Conservation (phyloP, 179 eudicot species). For the Sideroxylon spinosum region DNA sequence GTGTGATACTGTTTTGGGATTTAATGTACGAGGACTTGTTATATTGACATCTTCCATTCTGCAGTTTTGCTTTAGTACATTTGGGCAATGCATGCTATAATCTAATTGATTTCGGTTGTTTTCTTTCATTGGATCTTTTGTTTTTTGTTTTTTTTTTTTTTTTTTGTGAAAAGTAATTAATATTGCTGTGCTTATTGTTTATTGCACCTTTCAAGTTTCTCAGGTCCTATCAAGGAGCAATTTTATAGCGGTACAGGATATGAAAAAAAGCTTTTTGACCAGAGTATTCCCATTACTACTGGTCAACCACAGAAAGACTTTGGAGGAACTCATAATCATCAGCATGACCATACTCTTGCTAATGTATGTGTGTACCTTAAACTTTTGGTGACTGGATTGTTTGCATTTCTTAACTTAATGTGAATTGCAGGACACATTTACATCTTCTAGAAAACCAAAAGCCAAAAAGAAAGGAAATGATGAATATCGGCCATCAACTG, state of each 20-base stretch:
- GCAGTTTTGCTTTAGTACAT: neutral
- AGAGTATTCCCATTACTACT: constrained; percentile 28
- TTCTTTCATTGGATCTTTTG: too few relatives aligned
- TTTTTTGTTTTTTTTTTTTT: neutral
- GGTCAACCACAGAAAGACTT: constrained; percentile 34
- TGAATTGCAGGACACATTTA: constrained; percentile 56
- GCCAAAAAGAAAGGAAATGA: constrained; percentile 64
- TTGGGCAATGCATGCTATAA: neutral
- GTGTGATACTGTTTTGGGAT: neutral
- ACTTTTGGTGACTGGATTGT: neutral
- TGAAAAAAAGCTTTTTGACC: constrained; percentile 37
- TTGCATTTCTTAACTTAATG: constrained; percentile 16
- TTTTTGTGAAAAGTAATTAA: constrained; percentile 4
- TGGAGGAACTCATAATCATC: constrained; percentile 37
- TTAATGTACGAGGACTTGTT: neutral
- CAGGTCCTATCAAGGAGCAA: constrained; percentile 72
- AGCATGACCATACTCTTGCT: constrained; percentile 32
- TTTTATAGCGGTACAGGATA: constrained; percentile 29
- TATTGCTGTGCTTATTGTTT: constrained; percentile 39
- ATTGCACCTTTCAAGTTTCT: constrained; percentile 57
- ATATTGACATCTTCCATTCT: too few relatives aligned
- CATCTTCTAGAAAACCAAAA: constrained; percentile 62
- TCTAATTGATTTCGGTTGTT: constrained; percentile 1
- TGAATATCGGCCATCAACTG: constrained; percentile 31
- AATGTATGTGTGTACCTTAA: constrained; percentile 37